Percentiles rank a stretch among this genome's conserved stretches.
Conservation (phyloP, 345 rosid genomes). For the Gossypium mustelinum region DNA sequence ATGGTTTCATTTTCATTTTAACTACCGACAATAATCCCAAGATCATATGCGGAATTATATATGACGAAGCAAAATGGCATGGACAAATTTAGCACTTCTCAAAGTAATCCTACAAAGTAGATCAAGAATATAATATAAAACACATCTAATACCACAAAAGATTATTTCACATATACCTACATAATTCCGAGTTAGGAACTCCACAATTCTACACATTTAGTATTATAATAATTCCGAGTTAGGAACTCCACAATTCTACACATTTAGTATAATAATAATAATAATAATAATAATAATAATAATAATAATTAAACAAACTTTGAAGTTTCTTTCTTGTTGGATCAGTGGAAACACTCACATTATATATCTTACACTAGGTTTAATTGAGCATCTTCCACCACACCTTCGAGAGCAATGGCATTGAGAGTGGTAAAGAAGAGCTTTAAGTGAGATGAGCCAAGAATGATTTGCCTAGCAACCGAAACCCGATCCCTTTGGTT, state of each 20-base stretch:
- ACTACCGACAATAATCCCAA: too few species aligned
- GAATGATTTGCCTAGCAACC: slow-evolving; percentile 46
- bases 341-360: neutral
- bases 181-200: neutral
- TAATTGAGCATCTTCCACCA: slow-evolving; percentile 7
- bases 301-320: too few species aligned
- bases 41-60: too few species aligned
- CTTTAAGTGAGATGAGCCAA: slow-evolving; percentile 44
- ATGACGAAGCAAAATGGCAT: too few species aligned
- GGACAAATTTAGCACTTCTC: too few species aligned
- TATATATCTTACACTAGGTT: neutral
- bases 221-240: too few species aligned
- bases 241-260: neutral
- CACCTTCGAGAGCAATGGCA: neutral
- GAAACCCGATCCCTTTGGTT: slow-evolving; percentile 30
- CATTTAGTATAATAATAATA: neutral
- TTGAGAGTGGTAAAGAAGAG: slow-evolving; percentile 12
- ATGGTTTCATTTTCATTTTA: too few species aligned
- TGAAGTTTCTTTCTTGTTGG: neutral
- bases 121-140: neutral
- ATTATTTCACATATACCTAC: neutral
- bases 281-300: too few species aligned
- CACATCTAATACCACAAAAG: too few species aligned
- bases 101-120: neutral
- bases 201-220: neutral